These are phyloP conservation scores for Mytilinidion resinicola DNA, from an alignment of 495 filamentous ascomycete species.

Conservation along the genomic window DNA sequence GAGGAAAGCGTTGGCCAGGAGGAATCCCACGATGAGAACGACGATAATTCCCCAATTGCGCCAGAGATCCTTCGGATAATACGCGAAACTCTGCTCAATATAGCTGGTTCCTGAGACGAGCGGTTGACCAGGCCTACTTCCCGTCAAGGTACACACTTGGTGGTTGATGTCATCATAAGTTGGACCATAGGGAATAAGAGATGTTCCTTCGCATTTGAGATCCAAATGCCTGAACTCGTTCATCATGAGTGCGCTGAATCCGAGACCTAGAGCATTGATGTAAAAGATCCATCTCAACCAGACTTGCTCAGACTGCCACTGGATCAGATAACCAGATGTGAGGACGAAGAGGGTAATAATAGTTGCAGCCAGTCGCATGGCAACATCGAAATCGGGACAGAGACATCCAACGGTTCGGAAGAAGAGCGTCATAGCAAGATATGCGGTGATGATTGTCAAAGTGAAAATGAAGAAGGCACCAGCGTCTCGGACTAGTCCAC, in stretches of 20 bases:
- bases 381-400: conserved; percentile 78
- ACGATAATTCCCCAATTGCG: conserved; percentile 71
- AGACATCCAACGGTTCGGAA: conserved; percentile 74
- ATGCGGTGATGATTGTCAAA: conserved; percentile 62
- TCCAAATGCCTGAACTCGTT: conserved; percentile 67
- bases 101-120: conserved; percentile 56
- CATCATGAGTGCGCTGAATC: conserved; percentile 71
- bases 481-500: conserved; percentile 55
- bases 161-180: conserved; percentile 59
- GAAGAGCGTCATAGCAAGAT: conserved; percentile 71
- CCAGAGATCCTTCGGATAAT: conserved; percentile 58
- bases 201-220: conserved; percentile 57
- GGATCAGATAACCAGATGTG: conserved; percentile 75
- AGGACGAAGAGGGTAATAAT: conserved; percentile 73
- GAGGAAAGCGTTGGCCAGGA: conserved; percentile 60
- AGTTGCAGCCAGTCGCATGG: conserved; percentile 63
- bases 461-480: conserved; percentile 77
- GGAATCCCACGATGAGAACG: conserved; percentile 60
- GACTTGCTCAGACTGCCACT: conserved; percentile 59
- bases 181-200: conserved; percentile 58
- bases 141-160: conserved; percentile 69
- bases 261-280: conserved; percentile 68
- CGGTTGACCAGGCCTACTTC: conserved; percentile 55
- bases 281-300: conserved; percentile 81
- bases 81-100: conserved; percentile 56